Evolutionary conservation across 352 stramenopile species (phyloP), one percentile per base, ranked within the genome.

Genomic region (Phytophthora cactorum): DNA sequence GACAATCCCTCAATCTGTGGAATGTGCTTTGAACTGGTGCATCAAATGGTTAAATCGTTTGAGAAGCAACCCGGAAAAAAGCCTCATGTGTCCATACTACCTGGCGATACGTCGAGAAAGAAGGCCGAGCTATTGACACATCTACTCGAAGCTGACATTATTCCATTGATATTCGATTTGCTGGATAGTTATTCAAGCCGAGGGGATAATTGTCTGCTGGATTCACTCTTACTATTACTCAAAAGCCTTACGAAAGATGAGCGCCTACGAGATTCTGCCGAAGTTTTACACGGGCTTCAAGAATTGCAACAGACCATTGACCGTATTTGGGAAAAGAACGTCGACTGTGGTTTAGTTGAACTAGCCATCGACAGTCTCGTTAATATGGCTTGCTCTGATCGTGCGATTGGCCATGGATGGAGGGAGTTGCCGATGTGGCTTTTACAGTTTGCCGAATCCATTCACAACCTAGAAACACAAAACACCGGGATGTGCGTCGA

Each of bases 291-390:
- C 11, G 76, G 66, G 0, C 50, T 87, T 28, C 54, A 66, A 49
- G 63, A 78, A n/a, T 29, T 87, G 6, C 71, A 75, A 15, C 57
- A 70, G 38, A 69, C 70, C 0, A 59, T 82, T 15, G 41, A 75
- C 11, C 41, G 65, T 14, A 46, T 81, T 10, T 75, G 64, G 72
- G 34, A 62, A 12, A 22, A 72, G 8, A 59, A 47, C 9, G 58
- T 56, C 0, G 67, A 78, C 8, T 31, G 49, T n/a, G 34, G 6
- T 5, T 51, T 85, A 38, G 36, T 85, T 3, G 79, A 88, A 49
- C 53, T 77, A 7, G 74, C 66, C 0, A 55, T 88, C 29, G 79
- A 88, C 51, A 78, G 76, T 15, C 56, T 88, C 29, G 68, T 84
- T 2, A 85, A 88, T 52, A 52, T 81, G 7, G 76, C 74, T 25